Evolutionary conservation across 1,284 basidiomycete species (phyloP).

Genomic region (Cryptococcus sp.): DNA sequence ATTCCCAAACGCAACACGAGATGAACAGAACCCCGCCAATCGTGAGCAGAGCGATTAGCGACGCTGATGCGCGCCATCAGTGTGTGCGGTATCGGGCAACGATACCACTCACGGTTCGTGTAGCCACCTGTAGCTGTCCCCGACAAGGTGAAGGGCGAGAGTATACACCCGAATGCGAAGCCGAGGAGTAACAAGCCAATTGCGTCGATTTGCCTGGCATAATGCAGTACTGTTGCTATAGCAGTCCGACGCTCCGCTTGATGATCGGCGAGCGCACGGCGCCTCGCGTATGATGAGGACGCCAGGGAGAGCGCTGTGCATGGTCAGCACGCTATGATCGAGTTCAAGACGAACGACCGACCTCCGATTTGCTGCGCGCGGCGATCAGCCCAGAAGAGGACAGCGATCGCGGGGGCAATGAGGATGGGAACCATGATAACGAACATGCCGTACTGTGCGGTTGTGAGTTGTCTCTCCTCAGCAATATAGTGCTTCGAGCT

Average conservation of each 20-base stretch:
- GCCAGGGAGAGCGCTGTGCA: conserved; percentile 24
- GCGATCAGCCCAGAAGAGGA: conserved; percentile 51
- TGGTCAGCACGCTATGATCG: conserved; percentile 20
- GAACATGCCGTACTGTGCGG: conserved; percentile 46
- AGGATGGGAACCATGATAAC: conserved; percentile 47
- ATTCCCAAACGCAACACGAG: conserved; percentile 51
- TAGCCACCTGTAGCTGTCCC: conserved; percentile 43
- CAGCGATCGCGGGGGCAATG: conserved; percentile 35
- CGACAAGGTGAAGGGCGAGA: conserved; percentile 50
- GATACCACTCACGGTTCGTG: conserved; percentile 41
- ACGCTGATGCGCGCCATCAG: conserved; percentile 23
- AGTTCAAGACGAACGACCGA: conserved; percentile 21
- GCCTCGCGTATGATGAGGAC: conserved; percentile 23
- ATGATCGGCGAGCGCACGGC: conserved; percentile 13
- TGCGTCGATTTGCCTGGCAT: conserved; percentile 46
- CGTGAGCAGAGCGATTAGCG: conserved; percentile 54
- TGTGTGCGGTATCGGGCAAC: neutral
- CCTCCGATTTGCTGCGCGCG: conserved; percentile 45
- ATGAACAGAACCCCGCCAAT: conserved; percentile 51
- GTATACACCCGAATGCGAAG: conserved; percentile 48
- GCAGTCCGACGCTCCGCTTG: conserved; percentile 12
- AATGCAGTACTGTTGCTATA: conserved; percentile 25
- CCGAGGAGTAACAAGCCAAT: conserved; percentile 52
- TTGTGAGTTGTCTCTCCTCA: neutral
- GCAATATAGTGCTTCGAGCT: neutral